Evolutionary conservation across 148 eudicot species (phyloP).

Genomic region (Salicornia ramosissima): DNA sequence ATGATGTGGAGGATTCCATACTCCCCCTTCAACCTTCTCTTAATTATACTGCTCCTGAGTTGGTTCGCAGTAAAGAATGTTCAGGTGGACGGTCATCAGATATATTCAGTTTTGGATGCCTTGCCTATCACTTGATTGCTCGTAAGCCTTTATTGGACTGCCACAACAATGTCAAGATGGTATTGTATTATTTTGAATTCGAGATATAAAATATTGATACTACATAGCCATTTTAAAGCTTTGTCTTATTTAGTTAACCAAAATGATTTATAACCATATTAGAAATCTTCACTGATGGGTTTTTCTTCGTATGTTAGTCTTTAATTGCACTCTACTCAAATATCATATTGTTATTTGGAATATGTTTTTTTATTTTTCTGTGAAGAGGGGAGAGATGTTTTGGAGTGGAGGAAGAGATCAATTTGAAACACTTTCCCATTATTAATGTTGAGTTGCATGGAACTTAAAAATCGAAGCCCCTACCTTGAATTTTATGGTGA

Average conservation of each 20-base stretch:
- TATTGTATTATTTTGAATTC: constrained; percentile 30
- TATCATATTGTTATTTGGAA: not conserved
- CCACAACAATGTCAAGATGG: constrained; percentile 99
- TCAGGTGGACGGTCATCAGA: constrained; percentile 70
- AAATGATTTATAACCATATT: not conserved
- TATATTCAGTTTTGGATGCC: constrained; percentile 96
- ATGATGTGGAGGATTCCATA: constrained; percentile 89
- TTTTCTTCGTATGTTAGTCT: not conserved
- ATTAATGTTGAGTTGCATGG: not conserved
- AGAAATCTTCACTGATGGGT: no score
- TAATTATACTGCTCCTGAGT: constrained; percentile 93
- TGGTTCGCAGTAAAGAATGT: constrained; percentile 73
- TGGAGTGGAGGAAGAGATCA: not conserved
- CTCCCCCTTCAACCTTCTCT: constrained; percentile 96
- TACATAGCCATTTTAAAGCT: not conserved
- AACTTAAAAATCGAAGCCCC: not conserved
- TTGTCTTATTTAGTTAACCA: not conserved
- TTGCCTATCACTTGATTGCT: constrained; percentile 85
- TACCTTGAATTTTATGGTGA: not conserved
- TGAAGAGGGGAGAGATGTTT: not conserved
- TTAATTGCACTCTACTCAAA: not conserved
- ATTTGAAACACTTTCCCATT: not conserved
- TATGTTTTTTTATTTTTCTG: not conserved
- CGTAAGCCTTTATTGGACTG: constrained; percentile 91
- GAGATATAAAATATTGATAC: constrained; percentile 11